A percentile compares a stretch with the other conserved stretches of the same genome.
phyloP scores from a whole-genome alignment of 169 alveolate genomes.

The Plasmodium billcollinsi region DNA sequence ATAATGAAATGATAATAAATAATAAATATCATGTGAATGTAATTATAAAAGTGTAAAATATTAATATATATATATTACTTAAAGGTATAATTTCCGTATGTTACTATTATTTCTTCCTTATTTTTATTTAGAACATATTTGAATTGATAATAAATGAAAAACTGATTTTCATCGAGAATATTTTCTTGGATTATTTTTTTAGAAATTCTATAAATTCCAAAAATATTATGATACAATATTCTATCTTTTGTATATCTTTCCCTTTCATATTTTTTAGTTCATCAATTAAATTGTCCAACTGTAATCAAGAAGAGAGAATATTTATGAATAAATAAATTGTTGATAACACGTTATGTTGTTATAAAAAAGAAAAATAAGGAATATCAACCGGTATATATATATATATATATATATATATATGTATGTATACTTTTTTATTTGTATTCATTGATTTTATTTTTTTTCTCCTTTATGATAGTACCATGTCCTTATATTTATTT shows the following conservation, averaged over 20 bases:
- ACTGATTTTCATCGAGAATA: constrained; percentile 56
- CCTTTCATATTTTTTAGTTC: constrained; percentile 58
- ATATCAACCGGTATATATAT: not conserved
- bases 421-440: no score
- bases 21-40: not conserved
- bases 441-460: not conserved
- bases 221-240: constrained; percentile 53
- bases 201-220: constrained; percentile 45
- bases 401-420: not conserved
- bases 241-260: constrained; percentile 31
- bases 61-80: constrained; percentile 19
- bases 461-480: not conserved
- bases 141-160: constrained; percentile 59
- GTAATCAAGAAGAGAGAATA: not conserved
- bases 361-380: not conserved
- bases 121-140: constrained; percentile 42
- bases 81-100: constrained; percentile 61
- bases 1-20: not conserved
- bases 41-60: no score
- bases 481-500: constrained; percentile 33
- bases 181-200: constrained; percentile 63
- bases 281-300: constrained; percentile 36
- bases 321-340: not conserved
- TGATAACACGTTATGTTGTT: not conserved
- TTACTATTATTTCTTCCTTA: constrained; percentile 50